A percentile compares a stretch with the other conserved stretches of the same genome.
Evolutionary conservation across 805 yeast species (phyloP).

Genomic region (Priceomyces melissophilus): DNA sequence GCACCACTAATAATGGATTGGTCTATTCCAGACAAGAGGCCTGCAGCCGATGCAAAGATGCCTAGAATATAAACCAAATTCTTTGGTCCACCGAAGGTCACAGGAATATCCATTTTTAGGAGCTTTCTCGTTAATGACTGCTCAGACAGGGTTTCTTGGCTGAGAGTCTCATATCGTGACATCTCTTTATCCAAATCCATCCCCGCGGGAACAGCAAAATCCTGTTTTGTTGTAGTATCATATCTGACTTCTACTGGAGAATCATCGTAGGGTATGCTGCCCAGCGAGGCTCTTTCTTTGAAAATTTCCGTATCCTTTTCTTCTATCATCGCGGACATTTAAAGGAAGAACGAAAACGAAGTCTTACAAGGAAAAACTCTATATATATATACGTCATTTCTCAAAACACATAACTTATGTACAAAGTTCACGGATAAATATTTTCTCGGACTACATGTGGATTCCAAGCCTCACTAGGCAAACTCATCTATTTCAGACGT

Average conservation of each 20-base stretch:
- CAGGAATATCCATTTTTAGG: constrained; percentile 31
- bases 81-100: constrained; percentile 43
- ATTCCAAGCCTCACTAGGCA: no score
- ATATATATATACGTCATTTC: no score
- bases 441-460: no score
- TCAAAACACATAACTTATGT: no score
- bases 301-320: no score
- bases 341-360: no score
- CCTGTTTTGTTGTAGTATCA: not conserved
- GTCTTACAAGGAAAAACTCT: no score
- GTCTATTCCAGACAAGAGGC: constrained; percentile 63
- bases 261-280: no score
- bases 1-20: constrained; percentile 70
- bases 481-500: no score
- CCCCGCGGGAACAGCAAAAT: not conserved
- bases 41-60: constrained; percentile 55
- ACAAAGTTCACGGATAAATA: no score
- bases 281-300: no score
- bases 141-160: constrained; percentile 23
- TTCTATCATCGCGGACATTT: no score
- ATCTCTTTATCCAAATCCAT: constrained; percentile 31
- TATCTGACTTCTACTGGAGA: not conserved
- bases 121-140: constrained; percentile 37
- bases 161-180: constrained; percentile 29
- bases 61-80: constrained; percentile 51